Base-by-base conservation (phyloP, 352 stramenopile genomes). In the Globisporangium cystogenes region DNA sequence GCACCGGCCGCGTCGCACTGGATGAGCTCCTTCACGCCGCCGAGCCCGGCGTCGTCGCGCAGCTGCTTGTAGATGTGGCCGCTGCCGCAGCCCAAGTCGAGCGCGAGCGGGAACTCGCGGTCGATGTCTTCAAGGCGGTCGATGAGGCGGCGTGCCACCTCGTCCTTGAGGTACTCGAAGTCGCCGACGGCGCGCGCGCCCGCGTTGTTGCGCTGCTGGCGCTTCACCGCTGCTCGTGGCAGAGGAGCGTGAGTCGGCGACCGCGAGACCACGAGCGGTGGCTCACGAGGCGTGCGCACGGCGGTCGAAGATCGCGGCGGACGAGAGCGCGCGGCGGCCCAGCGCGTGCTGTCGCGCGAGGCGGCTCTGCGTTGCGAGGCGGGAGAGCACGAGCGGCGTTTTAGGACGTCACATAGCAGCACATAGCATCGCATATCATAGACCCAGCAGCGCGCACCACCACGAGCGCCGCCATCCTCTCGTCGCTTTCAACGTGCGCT, bases 141-240 rank as follows among this genome's bases (percentile, higher is more conserved):
- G 14, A 93, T 76, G 20, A 95, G 66, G 3, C 82, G 78, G n/a
- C 80, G 77, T 5, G 84, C 80, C 36, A 95, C 84, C 57, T 95
- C 82, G 51, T 92, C 80, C 60, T 90, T 89, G 29, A 95, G 60
- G 55, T 95, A 95, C 53, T 95, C 84, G 61, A 87, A 92, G 59
- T 95, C 80, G 35, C 70, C 68, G 51, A 86, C 82, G 12, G 65
- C 49, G 21, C 87, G 62, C 21, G 70, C 36, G 12, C 80, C 77
- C 24, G 78, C 73, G 56, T 88, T 93, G 65, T 93, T 92, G 42
- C 76, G 78, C 56, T 95, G 84, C 64, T 86, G 76, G 20, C 84
- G 68, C 65, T 95, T 95, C 52, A 77, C 63, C 20, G 68, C 84
- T 83, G 54, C n/a, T 54, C 37, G 33, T 16, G 35, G n/a, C n/a